These are phyloP conservation scores for Aspergillus fischeri DNA, from an alignment of 2,329 filamentous ascomycete species.

Conservation along the genomic window DNA sequence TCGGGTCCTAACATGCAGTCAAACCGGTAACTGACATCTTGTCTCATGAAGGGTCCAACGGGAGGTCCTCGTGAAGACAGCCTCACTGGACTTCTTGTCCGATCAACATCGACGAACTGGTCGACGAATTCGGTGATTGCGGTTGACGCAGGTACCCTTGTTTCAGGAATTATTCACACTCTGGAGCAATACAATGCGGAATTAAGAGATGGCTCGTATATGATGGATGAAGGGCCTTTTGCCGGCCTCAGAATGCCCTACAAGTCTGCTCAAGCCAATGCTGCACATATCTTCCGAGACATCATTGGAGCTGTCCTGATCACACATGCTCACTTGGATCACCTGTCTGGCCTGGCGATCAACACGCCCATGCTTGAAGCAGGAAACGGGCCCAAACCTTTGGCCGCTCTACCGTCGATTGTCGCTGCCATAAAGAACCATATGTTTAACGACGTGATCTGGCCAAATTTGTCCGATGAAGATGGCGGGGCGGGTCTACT, in stretches of 20 bases:
- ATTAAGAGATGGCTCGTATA: constrained; percentile 21
- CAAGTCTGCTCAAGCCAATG: constrained; percentile 68
- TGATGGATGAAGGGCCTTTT: constrained; percentile 65
- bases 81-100: constrained; percentile 82
- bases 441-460: constrained; percentile 97
- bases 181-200: constrained; percentile 49
- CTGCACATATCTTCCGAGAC: constrained; percentile 70
- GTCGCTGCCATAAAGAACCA: constrained; percentile 88
- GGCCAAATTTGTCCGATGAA: constrained; percentile 95
- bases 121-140: constrained; percentile 75
- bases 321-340: constrained; percentile 95
- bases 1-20: constrained; percentile 15
- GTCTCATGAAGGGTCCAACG: constrained; percentile 65
- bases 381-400: constrained; percentile 70
- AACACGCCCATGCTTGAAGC: constrained; percentile 86
- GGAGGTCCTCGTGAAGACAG: constrained; percentile 89
- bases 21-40: constrained; percentile 23
- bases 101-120: constrained; percentile 76
- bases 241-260: constrained; percentile 69
- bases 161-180: constrained; percentile 78
- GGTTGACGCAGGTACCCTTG: constrained; percentile 89
- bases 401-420: constrained; percentile 83
- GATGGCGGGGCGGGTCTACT: constrained; percentile 90
- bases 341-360: constrained; percentile 85
- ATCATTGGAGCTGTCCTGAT: constrained; percentile 87